phyloP scores from a whole-genome alignment of 2,329 filamentous ascomycete genomes.

The Aspergillus sp. region DNA sequence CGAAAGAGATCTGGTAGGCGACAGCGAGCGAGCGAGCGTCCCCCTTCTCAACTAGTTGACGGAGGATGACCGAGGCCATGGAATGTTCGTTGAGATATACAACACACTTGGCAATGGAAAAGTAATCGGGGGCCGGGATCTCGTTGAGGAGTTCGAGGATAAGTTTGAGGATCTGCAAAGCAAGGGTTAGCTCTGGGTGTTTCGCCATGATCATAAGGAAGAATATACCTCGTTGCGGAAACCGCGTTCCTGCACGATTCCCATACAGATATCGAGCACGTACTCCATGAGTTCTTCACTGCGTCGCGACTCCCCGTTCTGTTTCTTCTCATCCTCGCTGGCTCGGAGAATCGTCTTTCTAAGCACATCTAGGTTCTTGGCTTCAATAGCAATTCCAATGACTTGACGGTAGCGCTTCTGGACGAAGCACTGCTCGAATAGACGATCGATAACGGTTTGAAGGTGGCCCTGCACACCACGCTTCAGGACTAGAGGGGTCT shows the following conservation, averaged over 20 bases:
- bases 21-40: slow-evolving; percentile 77
- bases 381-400: slow-evolving; percentile 93
- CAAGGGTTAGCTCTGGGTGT: slow-evolving; percentile 5
- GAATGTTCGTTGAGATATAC: slow-evolving; percentile 92
- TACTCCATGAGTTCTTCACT: slow-evolving; percentile 97
- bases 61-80: slow-evolving; percentile 83
- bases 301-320: slow-evolving; percentile 58
- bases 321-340: slow-evolving; percentile 79
- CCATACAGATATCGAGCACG: slow-evolving; percentile 93
- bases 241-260: slow-evolving; percentile 89
- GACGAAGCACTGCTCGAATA: slow-evolving; percentile 87
- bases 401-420: slow-evolving; percentile 91
- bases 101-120: slow-evolving; percentile 95
- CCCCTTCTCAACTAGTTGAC: slow-evolving; percentile 75
- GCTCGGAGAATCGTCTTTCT: slow-evolving; percentile 83
- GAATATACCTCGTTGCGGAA: slow-evolving; percentile 67
- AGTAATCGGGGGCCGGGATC: slow-evolving; percentile 91
- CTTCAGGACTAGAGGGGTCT: slow-evolving; percentile 66
- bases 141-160: slow-evolving; percentile 95
- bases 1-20: slow-evolving; percentile 97
- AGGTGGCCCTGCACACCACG: slow-evolving; percentile 76
- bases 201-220: neutral
- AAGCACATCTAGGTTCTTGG: slow-evolving; percentile 85
- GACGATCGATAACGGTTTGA: slow-evolving; percentile 78
- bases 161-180: slow-evolving; percentile 72